Percentiles rank a stretch among this genome's conserved stretches.
Evolutionary conservation across 2,329 filamentous ascomycete species (phyloP).

Genomic region (Fusarium penzigii): DNA sequence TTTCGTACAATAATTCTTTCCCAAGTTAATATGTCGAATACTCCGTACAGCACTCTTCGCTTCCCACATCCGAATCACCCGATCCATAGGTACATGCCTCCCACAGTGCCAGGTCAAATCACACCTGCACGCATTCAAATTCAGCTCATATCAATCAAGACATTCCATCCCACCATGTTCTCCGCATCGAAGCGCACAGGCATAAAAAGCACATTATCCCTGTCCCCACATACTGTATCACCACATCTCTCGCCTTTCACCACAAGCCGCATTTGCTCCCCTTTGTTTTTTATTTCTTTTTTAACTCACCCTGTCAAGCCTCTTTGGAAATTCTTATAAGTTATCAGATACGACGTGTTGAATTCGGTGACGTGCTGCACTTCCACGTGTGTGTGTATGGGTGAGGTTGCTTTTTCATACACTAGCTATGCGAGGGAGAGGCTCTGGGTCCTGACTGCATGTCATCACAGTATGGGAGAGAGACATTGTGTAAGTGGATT

Average conservation of each 20-base stretch:
- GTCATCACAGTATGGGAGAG: not conserved
- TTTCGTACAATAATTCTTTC: too few species aligned
- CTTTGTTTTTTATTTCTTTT: too few species aligned
- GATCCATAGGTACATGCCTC: too few species aligned
- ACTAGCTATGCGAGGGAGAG: not conserved
- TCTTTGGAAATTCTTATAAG: not conserved
- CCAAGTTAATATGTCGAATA: too few species aligned
- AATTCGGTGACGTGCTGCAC: not conserved
- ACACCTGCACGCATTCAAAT: too few species aligned
- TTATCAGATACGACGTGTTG: not conserved
- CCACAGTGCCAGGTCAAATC: too few species aligned
- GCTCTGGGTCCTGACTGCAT: not conserved
- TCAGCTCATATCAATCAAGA: not conserved
- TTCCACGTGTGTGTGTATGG: not conserved
- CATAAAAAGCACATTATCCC: not conserved
- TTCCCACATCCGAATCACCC: too few species aligned
- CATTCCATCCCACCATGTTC: not conserved
- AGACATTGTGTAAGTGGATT: not conserved
- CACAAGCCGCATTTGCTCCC: too few species aligned
- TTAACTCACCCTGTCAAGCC: not conserved
- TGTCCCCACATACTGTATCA: not conserved
- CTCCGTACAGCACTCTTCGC: too few species aligned
- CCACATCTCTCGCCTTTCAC: too few species aligned
- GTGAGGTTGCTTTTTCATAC: not conserved
- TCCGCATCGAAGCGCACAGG: not conserved